Percentiles rank a stretch among this genome's conserved stretches.
Evolutionary conservation across 768 basidiomycete species (phyloP).

Genomic region (Hirschioporus abietinus): DNA sequence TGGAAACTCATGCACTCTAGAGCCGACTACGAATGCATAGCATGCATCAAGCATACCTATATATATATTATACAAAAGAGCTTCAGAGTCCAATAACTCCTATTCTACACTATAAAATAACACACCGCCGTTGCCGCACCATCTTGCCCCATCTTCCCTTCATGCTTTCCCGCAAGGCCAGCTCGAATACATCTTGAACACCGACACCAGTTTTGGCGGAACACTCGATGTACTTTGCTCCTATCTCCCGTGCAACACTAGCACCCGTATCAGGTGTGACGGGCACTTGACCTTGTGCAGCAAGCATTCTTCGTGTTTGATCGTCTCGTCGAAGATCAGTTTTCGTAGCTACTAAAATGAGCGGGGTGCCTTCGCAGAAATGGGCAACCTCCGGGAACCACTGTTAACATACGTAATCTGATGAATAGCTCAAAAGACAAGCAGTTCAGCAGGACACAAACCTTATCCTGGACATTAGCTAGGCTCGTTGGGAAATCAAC

Average conservation of each 20-base stretch:
- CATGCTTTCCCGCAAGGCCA: slow-evolving; percentile 88
- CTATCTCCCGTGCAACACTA: slow-evolving; percentile 87
- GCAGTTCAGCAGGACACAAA: slow-evolving; percentile 25
- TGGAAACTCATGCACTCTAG: no score
- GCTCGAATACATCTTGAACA: slow-evolving; percentile 87
- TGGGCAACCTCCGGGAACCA: slow-evolving; percentile 93
- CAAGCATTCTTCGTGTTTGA: slow-evolving; percentile 79
- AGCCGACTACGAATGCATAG: not conserved
- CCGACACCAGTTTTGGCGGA: slow-evolving; percentile 88
- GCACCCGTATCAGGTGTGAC: slow-evolving; percentile 80
- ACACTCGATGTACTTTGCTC: slow-evolving; percentile 91
- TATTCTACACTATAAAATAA: slow-evolving; percentile 40
- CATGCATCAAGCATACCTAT: not conserved
- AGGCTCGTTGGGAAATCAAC: slow-evolving; percentile 90
- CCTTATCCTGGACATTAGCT: slow-evolving; percentile 88
- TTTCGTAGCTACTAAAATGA: slow-evolving; percentile 92
- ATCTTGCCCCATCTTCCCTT: slow-evolving; percentile 72
- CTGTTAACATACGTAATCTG: slow-evolving; percentile 32
- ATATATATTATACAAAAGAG: not conserved
- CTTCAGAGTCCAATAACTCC: slow-evolving; percentile 6
- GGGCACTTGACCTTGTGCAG: slow-evolving; percentile 82
- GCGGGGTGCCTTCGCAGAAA: slow-evolving; percentile 84
- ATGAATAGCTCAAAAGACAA: slow-evolving; percentile 5
- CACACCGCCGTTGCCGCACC: slow-evolving; percentile 65
- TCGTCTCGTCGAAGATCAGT: slow-evolving; percentile 85